A percentile compares a stretch with the other conserved stretches of the same genome.
phyloP scores from a whole-genome alignment of 2,329 filamentous ascomycete genomes.

The Cryphonectria naterciae region DNA sequence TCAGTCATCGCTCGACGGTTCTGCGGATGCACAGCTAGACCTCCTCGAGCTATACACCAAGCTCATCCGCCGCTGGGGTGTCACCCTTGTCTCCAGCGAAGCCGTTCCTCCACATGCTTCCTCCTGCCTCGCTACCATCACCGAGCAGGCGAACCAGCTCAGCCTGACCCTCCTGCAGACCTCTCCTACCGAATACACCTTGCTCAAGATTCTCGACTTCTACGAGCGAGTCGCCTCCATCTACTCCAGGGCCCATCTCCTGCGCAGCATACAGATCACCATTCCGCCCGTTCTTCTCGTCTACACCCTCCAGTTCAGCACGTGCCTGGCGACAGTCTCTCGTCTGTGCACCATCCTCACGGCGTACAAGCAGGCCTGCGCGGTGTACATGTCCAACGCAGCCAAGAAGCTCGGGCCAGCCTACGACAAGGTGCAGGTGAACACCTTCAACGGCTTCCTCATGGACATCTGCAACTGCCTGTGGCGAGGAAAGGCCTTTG shows the following conservation, averaged over 20 bases:
- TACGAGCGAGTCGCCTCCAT: conserved; percentile 65
- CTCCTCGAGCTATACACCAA: conserved; percentile 70
- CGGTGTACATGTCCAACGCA: conserved; percentile 59
- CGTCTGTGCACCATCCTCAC: conserved; percentile 72
- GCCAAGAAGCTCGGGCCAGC: conserved; percentile 37
- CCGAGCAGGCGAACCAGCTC: conserved; percentile 58
- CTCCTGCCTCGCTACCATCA: conserved; percentile 45
- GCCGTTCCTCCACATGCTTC: conserved; percentile 44
- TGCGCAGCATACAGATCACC: conserved; percentile 64
- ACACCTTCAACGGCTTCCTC: conserved; percentile 78
- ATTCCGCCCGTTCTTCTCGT: conserved; percentile 70
- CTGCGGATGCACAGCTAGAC: conserved; percentile 55
- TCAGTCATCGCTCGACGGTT: conserved; percentile 49
- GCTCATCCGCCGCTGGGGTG: conserved; percentile 65
- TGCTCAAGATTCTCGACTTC: conserved; percentile 69
- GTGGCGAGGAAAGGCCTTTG: conserved; percentile 77
- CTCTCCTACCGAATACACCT: conserved; percentile 45
- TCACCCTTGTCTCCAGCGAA: conserved; percentile 45
- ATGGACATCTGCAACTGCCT: conserved; percentile 87
- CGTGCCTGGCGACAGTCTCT: conserved; percentile 66
- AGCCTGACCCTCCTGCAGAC: conserved; percentile 64
- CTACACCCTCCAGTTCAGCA: conserved; percentile 71
- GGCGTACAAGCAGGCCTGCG: conserved; percentile 74
- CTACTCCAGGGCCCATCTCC: conserved; percentile 55
- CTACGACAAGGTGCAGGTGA: conserved; percentile 65